A percentile compares a stretch with the other conserved stretches of the same genome.
Conservation (phyloP, 2,329 filamentous ascomycete genomes). For the Cladosporium velox region DNA sequence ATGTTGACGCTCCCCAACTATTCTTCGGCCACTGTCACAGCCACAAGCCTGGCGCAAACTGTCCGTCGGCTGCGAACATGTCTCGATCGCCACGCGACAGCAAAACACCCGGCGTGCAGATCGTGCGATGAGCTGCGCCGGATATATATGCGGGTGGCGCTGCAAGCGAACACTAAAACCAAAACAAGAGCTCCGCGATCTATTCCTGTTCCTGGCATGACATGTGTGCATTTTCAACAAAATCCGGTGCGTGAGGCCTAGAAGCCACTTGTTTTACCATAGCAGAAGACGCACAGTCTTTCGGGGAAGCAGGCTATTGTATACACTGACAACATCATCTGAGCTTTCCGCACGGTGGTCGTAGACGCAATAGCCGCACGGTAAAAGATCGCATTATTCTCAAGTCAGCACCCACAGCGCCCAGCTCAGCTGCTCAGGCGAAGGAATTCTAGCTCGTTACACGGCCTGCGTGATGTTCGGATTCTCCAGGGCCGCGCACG, state of each 20-base stretch:
- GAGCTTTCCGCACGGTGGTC: conserved; percentile 4
- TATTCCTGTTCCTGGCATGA: conserved; percentile 13
- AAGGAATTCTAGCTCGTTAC: conserved; percentile 4
- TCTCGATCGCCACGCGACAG: conserved; percentile 15
- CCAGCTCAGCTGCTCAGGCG: conserved; percentile 5
- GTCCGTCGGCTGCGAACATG: conserved; percentile 13
- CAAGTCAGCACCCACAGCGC: background rate
- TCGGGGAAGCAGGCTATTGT: background rate
- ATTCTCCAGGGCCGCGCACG: conserved; percentile 3
- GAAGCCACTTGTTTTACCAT: background rate
- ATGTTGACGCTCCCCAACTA: background rate
- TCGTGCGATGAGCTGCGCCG: conserved; percentile 18
- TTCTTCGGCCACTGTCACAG: background rate
- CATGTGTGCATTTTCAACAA: conserved; percentile 4
- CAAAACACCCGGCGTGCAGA: conserved; percentile 12
- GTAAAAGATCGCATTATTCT: background rate
- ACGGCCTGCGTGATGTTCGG: conserved; percentile 7
- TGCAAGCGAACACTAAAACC: conserved; percentile 6
- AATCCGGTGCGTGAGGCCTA: background rate
- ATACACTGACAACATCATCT: background rate
- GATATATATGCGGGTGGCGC: background rate
- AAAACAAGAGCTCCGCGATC: conserved; percentile 4
- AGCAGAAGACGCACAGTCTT: background rate
- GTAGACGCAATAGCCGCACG: conserved; percentile 3
- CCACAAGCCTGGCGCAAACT: conserved; percentile 1